Base-by-base conservation (phyloP, 345 rosid genomes). In the Bruguiera gymnorhiza region DNA sequence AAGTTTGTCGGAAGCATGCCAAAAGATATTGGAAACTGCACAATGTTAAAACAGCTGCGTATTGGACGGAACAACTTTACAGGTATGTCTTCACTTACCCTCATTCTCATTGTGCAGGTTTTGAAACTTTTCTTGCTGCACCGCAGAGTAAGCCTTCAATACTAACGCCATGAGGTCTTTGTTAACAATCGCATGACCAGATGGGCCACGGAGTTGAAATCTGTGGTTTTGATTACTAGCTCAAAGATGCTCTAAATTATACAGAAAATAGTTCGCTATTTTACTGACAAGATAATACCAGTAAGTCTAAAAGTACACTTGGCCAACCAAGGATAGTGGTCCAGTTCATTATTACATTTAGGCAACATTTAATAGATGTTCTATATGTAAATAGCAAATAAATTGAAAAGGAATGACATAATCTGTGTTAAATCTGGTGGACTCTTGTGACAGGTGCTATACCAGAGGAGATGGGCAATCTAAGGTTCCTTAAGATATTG, bases 381-480 rank as follows among this genome's bases (percentile, higher is more conserved):
- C 10, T 54, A 21, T 24, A 8, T 54, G 29, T 11, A 8, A 2
- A 8, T 54, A 7, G 15, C 23, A 20, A 19, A 5, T 23, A 52
- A 8, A 21, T 5, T 52, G 23, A 6, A 5, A 19, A 19, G 23
- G 56, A 52, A 18, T 20, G 56, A 52, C 56, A 54, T 24, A 7
- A 23, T n/a, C 27, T n/a, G 8, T 8, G 23, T 9, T 15, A 43
- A 43, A 43, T 43, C 9, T 21, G 21, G 4, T 21, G 59, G 26
- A 54, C 5, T 54, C 10, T 54, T 24, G 23, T 21, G 4, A 54
- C 59, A 54, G 59, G 59, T 8, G 15, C 23, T 54, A 54, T 54
- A 54, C 59, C 59, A 54, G 29, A 21, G 27, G 59, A 54, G 59
- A 54, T 54, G 8, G 59, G 59, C 8, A 54, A 54, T 54, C 59